Percentiles rank a stretch among this genome's conserved stretches.
phyloP scores from a whole-genome alignment of 108 stramenopile genomes.

The Discostella stelligeroides region DNA sequence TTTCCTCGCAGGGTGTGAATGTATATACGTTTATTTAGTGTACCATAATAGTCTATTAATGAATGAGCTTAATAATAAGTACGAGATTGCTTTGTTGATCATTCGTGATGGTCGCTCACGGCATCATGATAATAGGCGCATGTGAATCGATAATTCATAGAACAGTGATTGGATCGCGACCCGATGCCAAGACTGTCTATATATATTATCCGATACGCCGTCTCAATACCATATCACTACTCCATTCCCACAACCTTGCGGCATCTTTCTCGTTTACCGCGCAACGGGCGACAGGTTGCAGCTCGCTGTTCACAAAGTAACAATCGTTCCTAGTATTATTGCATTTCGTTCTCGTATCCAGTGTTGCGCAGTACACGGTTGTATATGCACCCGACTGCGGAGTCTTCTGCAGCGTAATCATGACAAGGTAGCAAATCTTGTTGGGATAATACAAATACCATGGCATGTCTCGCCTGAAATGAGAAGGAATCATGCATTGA shows the following conservation, averaged over 20 bases:
- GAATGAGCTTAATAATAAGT: too few species aligned
- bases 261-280: constrained; percentile 32
- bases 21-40: too few species aligned
- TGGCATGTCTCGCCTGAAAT: constrained; percentile 69
- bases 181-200: too few species aligned
- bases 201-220: background rate
- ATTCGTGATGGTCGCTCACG: too few species aligned
- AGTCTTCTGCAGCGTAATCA: constrained; percentile 72
- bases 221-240: constrained; percentile 36
- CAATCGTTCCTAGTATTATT: constrained; percentile 14
- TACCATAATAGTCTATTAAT: too few species aligned
- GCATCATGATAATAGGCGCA: too few species aligned
- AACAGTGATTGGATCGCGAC: too few species aligned
- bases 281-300: background rate
- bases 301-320: constrained; percentile 53
- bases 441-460: constrained; percentile 75
- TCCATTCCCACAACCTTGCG: constrained; percentile 39
- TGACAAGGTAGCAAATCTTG: constrained; percentile 51
- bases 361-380: constrained; percentile 60
- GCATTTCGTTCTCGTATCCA: constrained; percentile 8
- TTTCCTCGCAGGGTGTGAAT: too few species aligned
- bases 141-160: too few species aligned
- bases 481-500: too few species aligned
- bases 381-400: constrained; percentile 83
- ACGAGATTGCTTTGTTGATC: too few species aligned